Evolutionary conservation across 805 yeast species (phyloP), one percentile per base, ranked within the genome.

Genomic region (Candida nanaspora): DNA sequence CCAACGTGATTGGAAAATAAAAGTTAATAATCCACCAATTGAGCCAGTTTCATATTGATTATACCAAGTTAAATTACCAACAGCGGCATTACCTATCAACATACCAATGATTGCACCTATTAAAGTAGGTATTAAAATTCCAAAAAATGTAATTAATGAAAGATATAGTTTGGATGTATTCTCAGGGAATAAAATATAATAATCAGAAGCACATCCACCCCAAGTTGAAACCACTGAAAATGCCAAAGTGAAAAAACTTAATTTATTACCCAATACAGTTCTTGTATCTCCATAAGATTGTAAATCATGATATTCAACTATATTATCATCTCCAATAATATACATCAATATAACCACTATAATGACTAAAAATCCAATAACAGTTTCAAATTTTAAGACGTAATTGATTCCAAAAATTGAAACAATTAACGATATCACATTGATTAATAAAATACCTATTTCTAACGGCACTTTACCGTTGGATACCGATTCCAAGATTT

Each of bases 201-300:
- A 87, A 61, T 87, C 96, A 0, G 89, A 71, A 0, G 95, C 86
- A 45, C 85, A 74, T 2, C 89, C 81, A 34, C 94, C 89, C 96
- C 96, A 87, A 1, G 96, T 85, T 3, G 86, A 75, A 3, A 95
- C 86, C 36, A 82, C 79, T 23, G 95, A 79, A 53, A 84, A 85
- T 34, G 80, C 70, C 41, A 86, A 67, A 1, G 87, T 73, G 51
- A 86, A 84, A 59, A 78, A 84, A 13, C 86, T 74, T 23, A 86
- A 58, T 71, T 83, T 75, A 52, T 78, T 73, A n/a, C 94, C 94
- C 39, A 68, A 67, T 4, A 74, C 61, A 0, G 84, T 74, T 3
- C 19, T 22, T 14, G 55, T 46, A 39, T 62, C 64, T 1, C 70
- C 74, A 18, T 46, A 42, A 0, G 76, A 63, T 15, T 43, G 58